A percentile compares a stretch with the other conserved stretches of the same genome.
Evolutionary conservation across 2,329 filamentous ascomycete species (phyloP).

Genomic region (Leptographium procerum): DNA sequence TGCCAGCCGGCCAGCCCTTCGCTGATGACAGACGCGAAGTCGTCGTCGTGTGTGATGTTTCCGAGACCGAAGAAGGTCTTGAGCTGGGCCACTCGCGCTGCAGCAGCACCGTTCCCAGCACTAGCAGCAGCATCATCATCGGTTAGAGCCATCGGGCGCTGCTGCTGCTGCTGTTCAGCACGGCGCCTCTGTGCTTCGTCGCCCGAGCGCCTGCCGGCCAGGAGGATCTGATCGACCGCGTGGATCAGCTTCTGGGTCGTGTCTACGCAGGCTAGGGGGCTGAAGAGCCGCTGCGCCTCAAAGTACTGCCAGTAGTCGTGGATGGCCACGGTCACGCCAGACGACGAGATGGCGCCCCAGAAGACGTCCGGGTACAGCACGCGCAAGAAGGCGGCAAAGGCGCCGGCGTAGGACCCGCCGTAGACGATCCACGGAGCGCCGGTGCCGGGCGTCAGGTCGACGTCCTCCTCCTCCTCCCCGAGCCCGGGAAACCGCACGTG

Average conservation of each 20-base stretch:
- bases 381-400: conserved; percentile 65
- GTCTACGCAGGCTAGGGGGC: conserved; percentile 49
- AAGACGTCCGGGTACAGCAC: conserved; percentile 68
- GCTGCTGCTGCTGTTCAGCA: neutral
- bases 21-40: conserved; percentile 35
- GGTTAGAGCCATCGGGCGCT: too few species aligned
- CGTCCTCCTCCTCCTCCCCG: conserved; percentile 56
- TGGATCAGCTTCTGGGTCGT: conserved; percentile 47
- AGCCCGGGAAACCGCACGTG: conserved; percentile 61
- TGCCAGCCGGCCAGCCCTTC: conserved; percentile 33
- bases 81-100: conserved; percentile 17
- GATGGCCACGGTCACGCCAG: conserved; percentile 67
- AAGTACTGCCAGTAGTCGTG: conserved; percentile 62
- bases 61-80: conserved; percentile 34
- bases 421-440: conserved; percentile 60
- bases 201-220: conserved; percentile 24
- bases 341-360: conserved; percentile 70
- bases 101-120: too few species aligned
- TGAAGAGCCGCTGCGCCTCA: conserved; percentile 37
- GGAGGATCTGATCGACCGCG: conserved; percentile 39
- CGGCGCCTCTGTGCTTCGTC: neutral
- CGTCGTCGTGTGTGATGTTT: conserved; percentile 30
- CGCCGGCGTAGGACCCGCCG: conserved; percentile 75
- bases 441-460: conserved; percentile 34
- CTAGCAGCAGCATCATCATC: too few species aligned